Base-by-base conservation (phyloP, 164 flowering plant species). In the Echeveria elegans region DNA sequence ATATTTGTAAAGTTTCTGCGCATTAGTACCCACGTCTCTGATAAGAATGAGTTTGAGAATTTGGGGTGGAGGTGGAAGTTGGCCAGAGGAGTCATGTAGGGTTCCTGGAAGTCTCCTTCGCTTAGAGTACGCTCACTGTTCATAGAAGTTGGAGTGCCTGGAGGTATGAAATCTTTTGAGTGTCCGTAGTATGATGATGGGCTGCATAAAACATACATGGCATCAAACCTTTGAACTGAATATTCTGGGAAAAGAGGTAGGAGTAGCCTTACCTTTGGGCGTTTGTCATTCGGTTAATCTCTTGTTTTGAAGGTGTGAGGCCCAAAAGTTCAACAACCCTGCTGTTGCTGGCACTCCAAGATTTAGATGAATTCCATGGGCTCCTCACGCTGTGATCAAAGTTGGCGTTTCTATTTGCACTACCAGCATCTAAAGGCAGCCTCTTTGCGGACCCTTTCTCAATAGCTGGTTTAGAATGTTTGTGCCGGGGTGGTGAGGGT, bases 1-100 rank as follows among this genome's bases (percentile, higher is more conserved):
- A 85, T 83, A 78, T 79, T 88, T 31, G 67, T 80, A 80, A 86
- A 85, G 77, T 83, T 86, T 19, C 91, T 78, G n/a, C 88, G 82
- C 77, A 82, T 82, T 10, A 86, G 84, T 28, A 83, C 67, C 85
- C 82, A 79, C 0, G 73, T 80, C 66, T 86, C 95, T 0, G 77
- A 0, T 66, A 81, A 56, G 76, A 79, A 85, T 6, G 88, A 75
- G 24, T 86, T 88, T 11, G 78, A 73, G 29, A 83, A 85, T 45
- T 83, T 83, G 4, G 87, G 84, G 23, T 84, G 83, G 5, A 72
- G 77, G 30, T 77, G 66, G 64, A 16, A 15, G 21, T 12, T 23
- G 11, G 48, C 8, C 65, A 19, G 43, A 10, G 69, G 47, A 28
- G 65, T 63, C 18, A 15, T 29, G 12, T 47, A 67, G n/a, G 89